Evolutionary conservation across 1,284 basidiomycete species (phyloP).

Genomic region (Sphaerobolus stellatus): DNA sequence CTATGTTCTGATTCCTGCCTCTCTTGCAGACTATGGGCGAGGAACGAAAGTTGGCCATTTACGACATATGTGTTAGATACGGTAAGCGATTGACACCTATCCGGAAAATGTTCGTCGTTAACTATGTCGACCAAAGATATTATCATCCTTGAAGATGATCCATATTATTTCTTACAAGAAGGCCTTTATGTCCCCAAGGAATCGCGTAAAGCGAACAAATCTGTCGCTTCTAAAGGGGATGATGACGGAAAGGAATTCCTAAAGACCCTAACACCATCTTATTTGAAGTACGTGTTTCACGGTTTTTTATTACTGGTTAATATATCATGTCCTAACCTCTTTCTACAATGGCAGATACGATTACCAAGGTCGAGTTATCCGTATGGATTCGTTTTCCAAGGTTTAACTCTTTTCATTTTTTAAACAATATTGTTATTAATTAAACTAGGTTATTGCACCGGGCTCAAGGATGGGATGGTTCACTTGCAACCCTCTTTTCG

Average conservation of each 20-base stretch:
- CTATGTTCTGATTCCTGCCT: slow-evolving; percentile 2
- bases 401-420: slow-evolving; percentile 28
- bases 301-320: slow-evolving; percentile 18
- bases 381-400: slow-evolving; percentile 81
- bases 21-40: slow-evolving; percentile 56
- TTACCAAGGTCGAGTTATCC: slow-evolving; percentile 76
- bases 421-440: not conserved
- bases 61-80: slow-evolving; percentile 76
- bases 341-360: slow-evolving; percentile 47
- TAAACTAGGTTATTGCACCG: slow-evolving; percentile 65
- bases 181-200: slow-evolving; percentile 50
- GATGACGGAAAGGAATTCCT: slow-evolving; percentile 45
- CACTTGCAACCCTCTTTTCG: slow-evolving; percentile 68
- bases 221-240: slow-evolving; percentile 23
- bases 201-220: slow-evolving; percentile 35
- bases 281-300: slow-evolving; percentile 52
- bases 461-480: slow-evolving; percentile 80
- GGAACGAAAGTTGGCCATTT: slow-evolving; percentile 73
- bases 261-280: slow-evolving; percentile 61
- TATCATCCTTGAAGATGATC: slow-evolving; percentile 79
- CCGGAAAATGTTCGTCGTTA: slow-evolving; percentile 6
- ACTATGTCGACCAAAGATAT: slow-evolving; percentile 42
- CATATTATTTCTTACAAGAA: slow-evolving; percentile 77
- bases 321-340: not conserved
- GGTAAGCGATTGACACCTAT: slow-evolving; percentile 38